Conservation (phyloP, 2,329 filamentous ascomycete genomes). For the Botrytis fragariae region DNA sequence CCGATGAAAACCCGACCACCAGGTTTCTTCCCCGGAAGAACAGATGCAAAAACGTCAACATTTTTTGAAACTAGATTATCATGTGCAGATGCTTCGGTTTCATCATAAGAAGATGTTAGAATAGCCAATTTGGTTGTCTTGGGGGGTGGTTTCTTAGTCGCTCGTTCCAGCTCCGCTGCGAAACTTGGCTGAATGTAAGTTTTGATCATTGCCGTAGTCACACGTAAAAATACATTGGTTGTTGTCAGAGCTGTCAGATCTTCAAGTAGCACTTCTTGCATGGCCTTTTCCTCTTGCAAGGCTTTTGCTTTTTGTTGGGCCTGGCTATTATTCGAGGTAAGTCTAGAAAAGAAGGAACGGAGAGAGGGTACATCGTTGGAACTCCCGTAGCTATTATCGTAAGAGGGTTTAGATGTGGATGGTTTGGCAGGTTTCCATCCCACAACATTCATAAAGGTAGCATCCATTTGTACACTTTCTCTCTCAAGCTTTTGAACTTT, state of each 20-base stretch:
- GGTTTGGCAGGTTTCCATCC: slow-evolving; percentile 70
- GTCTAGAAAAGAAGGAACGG: slow-evolving; percentile 74
- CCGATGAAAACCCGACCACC: slow-evolving; percentile 92
- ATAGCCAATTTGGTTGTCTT: slow-evolving; percentile 83
- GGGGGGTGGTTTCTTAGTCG: slow-evolving; percentile 95
- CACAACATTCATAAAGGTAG: slow-evolving; percentile 81
- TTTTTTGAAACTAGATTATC: slow-evolving; percentile 52
- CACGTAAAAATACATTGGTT: slow-evolving; percentile 82
- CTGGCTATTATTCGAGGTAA: slow-evolving; percentile 59
- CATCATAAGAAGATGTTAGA: slow-evolving; percentile 87
- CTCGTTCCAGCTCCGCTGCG: slow-evolving; percentile 83
- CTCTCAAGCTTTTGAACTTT: slow-evolving; percentile 76
- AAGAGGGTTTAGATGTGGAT: slow-evolving; percentile 32
- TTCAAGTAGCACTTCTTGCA: slow-evolving; percentile 62
- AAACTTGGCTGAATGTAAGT: slow-evolving; percentile 73
- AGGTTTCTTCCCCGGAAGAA: slow-evolving; percentile 79
- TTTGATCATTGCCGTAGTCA: slow-evolving; percentile 78
- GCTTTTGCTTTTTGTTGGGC: slow-evolving; percentile 52
- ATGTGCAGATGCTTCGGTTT: slow-evolving; percentile 58
- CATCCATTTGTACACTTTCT: slow-evolving; percentile 89
- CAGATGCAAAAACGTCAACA: slow-evolving; percentile 82
- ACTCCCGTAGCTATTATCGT: slow-evolving; percentile 44
- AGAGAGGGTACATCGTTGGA: slow-evolving; percentile 60
- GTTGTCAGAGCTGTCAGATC: slow-evolving; percentile 69
- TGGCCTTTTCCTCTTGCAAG: slow-evolving; percentile 59